Evolutionary conservation across 306 rosid genomes (phyloP), one percentile per base, ranked within the genome.

Genomic region (Elaeagnus macrophylla): DNA sequence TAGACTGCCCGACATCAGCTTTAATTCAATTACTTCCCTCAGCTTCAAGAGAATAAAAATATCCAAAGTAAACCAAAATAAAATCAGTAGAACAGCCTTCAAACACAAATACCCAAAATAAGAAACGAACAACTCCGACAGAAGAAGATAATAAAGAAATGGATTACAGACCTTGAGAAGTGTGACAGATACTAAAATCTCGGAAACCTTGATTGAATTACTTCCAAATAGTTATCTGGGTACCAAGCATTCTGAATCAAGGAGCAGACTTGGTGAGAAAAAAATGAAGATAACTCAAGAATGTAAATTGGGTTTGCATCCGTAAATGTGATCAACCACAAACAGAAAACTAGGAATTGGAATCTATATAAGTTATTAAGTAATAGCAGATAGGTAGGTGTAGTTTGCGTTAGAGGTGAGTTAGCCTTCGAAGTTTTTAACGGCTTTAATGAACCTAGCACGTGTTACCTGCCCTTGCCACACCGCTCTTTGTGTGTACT

Each of bases 401-500:
- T 53, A 89, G 25, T 72, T 64, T 66, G 44, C 60, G 72, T 67
- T 16, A 17, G 0, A 49, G 61, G 53, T 39, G 12, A 20, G 55
- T 68, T 38, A 63, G 44, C 37, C 65, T 36, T 69, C 55, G 48
- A 25, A 65, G 68, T 40, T 36, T 10, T 42, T 54, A 72, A 74
- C 75, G 56, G 69, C 74, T 61, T 80, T 67, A 75, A 73, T 75
- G 79, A 68, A 60, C 54, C 67, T 19, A 58, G 87, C 95, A 85
- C 94, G 97, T 85, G 95, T 80, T 59, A 67, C 46, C 83, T 71
- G 77, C 87, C n/a, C 68, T 59, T 63, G 20, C 77, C 75, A 65
- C 75, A 73, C 63, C 68, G 37, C 66, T 35, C 47, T 8, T 14
- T 10, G 25, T 45, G 20, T n/a, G 48, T 12, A 10, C 25, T 51